Base-by-base conservation (phyloP, 1,284 basidiomycete species). In the Ustilago crameri region DNA sequence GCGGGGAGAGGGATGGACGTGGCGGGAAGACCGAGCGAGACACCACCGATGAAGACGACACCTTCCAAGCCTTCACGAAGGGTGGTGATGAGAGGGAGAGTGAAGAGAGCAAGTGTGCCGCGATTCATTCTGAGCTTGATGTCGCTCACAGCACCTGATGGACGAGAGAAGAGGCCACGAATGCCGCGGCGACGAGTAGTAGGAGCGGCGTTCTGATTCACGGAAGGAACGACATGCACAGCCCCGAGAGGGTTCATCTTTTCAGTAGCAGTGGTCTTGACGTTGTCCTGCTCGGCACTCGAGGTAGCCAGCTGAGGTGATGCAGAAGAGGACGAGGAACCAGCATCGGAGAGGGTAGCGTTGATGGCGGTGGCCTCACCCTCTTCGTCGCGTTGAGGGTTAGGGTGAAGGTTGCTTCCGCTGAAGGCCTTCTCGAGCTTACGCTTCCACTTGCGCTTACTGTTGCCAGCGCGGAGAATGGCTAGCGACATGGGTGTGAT, bases 401-500 rank as follows among this genome's bases (percentile, higher is more conserved):
- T 42, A 12, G 66, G 58, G 10, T 70, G 59, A 30, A 64, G 53
- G 49, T 59, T 37, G 3, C 41, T 45, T 3, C 43, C 47, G 43
- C 34, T 63, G 53, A 80, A 79, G n/a, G 79, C 78, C 24, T 50
- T 52, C 23, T 66, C 58, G 45, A 82, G 68, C 52, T 82, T 82
- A 22, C 65, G 58, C 35, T 74, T 72, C 80, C 79, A 81, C 47
- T 82, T 82, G 24, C 53, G 63, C 41, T 76, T 62, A 54, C 65
- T 65, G 54, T 73, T 70, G 51, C 79, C 79, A 1, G 79, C 79
- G 5, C 78, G 69, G 9, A 82, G 62, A 35, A 82, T 79, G 49
- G 76, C 80, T 2, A 81, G 65, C 17, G 78, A 73, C 80, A 82
- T 82, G 54, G 80, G 79, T 1, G 78, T 80, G 53, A 82, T 81